Conservation (phyloP, 2,329 filamentous ascomycete genomes). For the Paracamarosporium sp. region DNA sequence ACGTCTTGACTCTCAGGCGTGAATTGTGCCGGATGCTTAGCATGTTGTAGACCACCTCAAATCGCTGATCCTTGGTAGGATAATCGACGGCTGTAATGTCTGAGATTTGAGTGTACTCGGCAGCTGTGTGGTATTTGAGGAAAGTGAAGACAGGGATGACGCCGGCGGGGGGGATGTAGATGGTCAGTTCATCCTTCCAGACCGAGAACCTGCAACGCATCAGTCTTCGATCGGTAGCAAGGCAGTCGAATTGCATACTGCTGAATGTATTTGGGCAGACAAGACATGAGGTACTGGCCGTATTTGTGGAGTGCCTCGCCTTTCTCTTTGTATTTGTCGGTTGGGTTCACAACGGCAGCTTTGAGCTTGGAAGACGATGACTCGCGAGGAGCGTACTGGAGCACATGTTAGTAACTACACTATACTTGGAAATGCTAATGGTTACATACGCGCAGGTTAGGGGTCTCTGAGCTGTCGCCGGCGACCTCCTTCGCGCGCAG, state of each 20-base stretch:
- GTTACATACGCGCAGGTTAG: conserved; percentile 53
- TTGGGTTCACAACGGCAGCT: conserved; percentile 83
- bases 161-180: conserved; percentile 87
- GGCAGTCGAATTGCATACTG: conserved; percentile 58
- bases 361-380: conserved; percentile 63
- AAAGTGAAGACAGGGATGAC: conserved; percentile 93
- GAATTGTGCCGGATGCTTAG: conserved; percentile 96
- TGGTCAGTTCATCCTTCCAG: conserved; percentile 98
- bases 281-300: conserved; percentile 95
- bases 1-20: conserved; percentile 97
- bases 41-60: conserved; percentile 98
- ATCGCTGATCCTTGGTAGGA: conserved; percentile 92
- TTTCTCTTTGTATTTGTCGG: conserved; percentile 91
- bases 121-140: conserved; percentile 96
- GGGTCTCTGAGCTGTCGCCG: conserved; percentile 48
- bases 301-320: conserved; percentile 90
- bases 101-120: conserved; percentile 93
- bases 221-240: background rate
- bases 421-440: background rate
- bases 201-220: conserved; percentile 75
- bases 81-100: conserved; percentile 96
- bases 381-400: conserved; percentile 51
- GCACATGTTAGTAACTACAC: conserved; percentile 24
- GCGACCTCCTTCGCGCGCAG: conserved; percentile 53
- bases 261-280: conserved; percentile 96